Evolutionary conservation across 805 yeast species (phyloP).

Genomic region (Lipomyces chichibuensis): DNA sequence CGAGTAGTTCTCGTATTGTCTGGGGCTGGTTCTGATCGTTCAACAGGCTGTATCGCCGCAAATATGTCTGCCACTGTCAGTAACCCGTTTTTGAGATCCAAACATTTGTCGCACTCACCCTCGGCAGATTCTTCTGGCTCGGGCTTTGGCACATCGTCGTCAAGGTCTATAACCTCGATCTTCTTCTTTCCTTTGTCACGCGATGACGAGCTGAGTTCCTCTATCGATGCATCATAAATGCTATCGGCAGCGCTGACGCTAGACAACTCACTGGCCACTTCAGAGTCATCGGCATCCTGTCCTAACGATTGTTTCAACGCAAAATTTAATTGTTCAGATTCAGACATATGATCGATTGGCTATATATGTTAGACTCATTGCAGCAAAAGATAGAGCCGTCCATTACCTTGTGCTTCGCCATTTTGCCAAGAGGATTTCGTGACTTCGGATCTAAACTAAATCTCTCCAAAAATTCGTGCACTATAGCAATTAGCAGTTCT

Average conservation of each 20-base stretch:
- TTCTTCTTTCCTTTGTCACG: conserved; percentile 30
- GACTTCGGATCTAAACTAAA: conserved; percentile 68
- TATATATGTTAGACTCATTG: conserved; percentile 37
- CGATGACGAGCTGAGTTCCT: conserved; percentile 21
- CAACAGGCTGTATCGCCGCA: conserved; percentile 53
- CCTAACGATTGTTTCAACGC: conserved; percentile 72
- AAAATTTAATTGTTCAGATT: conserved; percentile 79
- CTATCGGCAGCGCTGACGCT: conserved; percentile 41
- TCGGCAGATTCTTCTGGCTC: conserved; percentile 6
- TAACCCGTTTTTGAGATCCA: neutral
- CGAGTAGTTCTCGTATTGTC: conserved; percentile 65
- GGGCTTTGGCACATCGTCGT: conserved; percentile 33
- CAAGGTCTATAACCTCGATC: conserved; percentile 39
- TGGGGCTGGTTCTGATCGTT: conserved; percentile 65
- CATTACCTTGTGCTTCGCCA: conserved; percentile 53
- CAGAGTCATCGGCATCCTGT: conserved; percentile 37
- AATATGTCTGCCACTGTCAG: conserved; percentile 40
- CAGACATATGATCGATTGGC: conserved; percentile 64
- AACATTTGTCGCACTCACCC: neutral
- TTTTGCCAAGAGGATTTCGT: conserved; percentile 58
- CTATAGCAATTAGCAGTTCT: conserved; percentile 32
- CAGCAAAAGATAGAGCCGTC: neutral
- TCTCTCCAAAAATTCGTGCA: conserved; percentile 65
- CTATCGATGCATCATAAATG: conserved; percentile 19
- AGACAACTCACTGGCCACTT: conserved; percentile 42